Evolutionary conservation across 2,329 filamentous ascomycete species (phyloP), one percentile per base, ranked within the genome.

Genomic region (Camillea tinctor): DNA sequence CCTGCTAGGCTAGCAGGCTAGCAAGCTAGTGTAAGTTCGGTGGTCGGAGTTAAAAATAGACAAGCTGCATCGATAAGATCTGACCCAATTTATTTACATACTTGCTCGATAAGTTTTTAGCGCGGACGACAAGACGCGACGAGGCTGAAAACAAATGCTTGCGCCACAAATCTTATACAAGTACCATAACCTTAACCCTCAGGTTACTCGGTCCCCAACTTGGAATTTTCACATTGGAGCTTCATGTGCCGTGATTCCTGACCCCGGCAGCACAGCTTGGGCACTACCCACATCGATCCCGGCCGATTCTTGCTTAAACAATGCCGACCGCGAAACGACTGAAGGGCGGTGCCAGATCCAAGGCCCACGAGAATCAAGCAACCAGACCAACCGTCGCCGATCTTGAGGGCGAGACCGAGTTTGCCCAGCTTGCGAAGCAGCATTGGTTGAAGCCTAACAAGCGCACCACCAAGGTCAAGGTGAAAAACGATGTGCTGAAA

Each of bases 401-500:
- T 69, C 73, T 91, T 63, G 87, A 90, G 66, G 88, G 88, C 71
- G 89, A 92, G 71, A 88, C 81, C 69, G 79, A 84, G 66, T 92
- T 92, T 77, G 87, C 89, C 69, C 84, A 90, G 73, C 80, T 97
- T 65, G 95, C 95, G 62, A 86, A 88, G 71, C 88, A 91, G 75
- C 84, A 94, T 76, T 99, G 95, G 95, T 80, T 97, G 63, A 89
- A 89, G 73, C 68, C 80, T 8, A 79, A 84, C 22, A 85, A 81
- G 72, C 86, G 84, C 71, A 69, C 83, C 24, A 76, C 84, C 54
- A 92, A 88, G 72, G 79, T 85, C 71, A 91, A 88, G 76, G 88
- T 91, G 77, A 90, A 91, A 76, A 94, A 91, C 55, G 90, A 96
- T 64, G 86, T 96, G 52, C 78, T 99, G 71, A 96, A 96, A 79